These are phyloP conservation scores for Daldinia childiae DNA, from an alignment of 495 filamentous ascomycete genomes.

Conservation along the genomic window DNA sequence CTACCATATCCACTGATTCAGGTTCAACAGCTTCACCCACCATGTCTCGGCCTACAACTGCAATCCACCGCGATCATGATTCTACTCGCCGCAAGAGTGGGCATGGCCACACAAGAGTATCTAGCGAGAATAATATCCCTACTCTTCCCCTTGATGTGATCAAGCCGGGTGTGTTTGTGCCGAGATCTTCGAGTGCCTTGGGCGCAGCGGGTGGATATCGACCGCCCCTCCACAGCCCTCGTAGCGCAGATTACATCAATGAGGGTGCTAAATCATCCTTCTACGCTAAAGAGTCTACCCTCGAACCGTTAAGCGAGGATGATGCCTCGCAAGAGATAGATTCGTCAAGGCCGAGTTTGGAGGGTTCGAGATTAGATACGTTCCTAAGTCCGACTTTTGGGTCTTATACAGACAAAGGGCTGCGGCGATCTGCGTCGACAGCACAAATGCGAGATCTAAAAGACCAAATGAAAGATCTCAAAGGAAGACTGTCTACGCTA, in stretches of 20 bases:
- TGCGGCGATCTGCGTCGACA: slow-evolving; percentile 65
- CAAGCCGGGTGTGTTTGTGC: slow-evolving; percentile 47
- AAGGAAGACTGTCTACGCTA: slow-evolving; percentile 87
- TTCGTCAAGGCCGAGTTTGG: slow-evolving; percentile 41
- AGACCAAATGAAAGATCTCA: slow-evolving; percentile 92
- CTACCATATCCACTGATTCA: slow-evolving; percentile 65
- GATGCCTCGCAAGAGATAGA: slow-evolving; percentile 41
- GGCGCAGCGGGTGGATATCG: slow-evolving; percentile 60
- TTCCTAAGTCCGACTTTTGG: slow-evolving; percentile 55
- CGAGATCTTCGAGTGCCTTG: slow-evolving; percentile 59
- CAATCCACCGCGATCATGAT: slow-evolving; percentile 43
- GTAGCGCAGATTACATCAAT: slow-evolving; percentile 51
- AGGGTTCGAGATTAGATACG: slow-evolving; percentile 45
- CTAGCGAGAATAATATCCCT: slow-evolving; percentile 56
- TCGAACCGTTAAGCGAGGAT: slow-evolving; percentile 54
- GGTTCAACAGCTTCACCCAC: slow-evolving; percentile 57
- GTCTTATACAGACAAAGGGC: slow-evolving; percentile 48
- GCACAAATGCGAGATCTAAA: slow-evolving; percentile 83
- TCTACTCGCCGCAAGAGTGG: slow-evolving; percentile 29
- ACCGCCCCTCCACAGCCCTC: slow-evolving; percentile 51
- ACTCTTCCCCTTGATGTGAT: slow-evolving; percentile 42
- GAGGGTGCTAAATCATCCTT: slow-evolving; percentile 25
- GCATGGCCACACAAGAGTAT: slow-evolving; percentile 53
- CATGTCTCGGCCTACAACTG: slow-evolving; percentile 48
- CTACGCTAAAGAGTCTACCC: slow-evolving; percentile 1